Evolutionary conservation across 306 rosid genomes (phyloP).

Genomic region (Medicago arabica): DNA sequence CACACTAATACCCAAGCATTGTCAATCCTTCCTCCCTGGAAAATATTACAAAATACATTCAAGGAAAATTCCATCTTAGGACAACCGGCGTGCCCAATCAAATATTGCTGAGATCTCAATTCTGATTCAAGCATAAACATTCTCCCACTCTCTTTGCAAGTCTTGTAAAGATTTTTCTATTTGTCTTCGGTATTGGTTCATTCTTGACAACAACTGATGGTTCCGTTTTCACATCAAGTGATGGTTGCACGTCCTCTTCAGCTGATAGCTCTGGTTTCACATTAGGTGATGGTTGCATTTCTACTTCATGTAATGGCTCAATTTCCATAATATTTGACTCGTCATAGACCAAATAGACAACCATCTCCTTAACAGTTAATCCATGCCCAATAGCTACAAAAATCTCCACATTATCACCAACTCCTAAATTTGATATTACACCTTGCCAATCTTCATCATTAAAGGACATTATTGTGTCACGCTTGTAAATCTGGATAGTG

Average conservation of each 20-base stretch:
- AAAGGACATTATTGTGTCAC: constrained; percentile 22
- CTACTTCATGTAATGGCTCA: not conserved
- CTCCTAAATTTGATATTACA: not conserved
- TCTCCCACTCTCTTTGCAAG: constrained; percentile 3
- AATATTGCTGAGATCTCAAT: not conserved
- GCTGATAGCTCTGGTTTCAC: not conserved
- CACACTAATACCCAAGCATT: too few species aligned
- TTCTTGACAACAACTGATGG: not conserved
- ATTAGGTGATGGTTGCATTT: not conserved
- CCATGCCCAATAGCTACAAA: constrained; percentile 8
- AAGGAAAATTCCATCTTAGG: too few species aligned
- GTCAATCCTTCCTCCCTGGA: too few species aligned
- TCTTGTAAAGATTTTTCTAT: not conserved
- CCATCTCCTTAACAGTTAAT: not conserved
- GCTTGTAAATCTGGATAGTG: constrained; percentile 26
- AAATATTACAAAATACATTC: too few species aligned
- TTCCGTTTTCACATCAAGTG: not conserved
- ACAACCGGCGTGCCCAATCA: too few species aligned
- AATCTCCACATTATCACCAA: constrained; percentile 34
- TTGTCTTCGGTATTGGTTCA: not conserved
- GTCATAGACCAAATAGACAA: constrained; percentile 20
- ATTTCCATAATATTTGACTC: not conserved
- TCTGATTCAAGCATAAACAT: constrained; percentile 13
- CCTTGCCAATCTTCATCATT: constrained; percentile 35
- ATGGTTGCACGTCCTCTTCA: not conserved